These are phyloP conservation scores for Agrocybe praecox DNA, from an alignment of 768 basidiomycete species.

Conservation along the genomic window DNA sequence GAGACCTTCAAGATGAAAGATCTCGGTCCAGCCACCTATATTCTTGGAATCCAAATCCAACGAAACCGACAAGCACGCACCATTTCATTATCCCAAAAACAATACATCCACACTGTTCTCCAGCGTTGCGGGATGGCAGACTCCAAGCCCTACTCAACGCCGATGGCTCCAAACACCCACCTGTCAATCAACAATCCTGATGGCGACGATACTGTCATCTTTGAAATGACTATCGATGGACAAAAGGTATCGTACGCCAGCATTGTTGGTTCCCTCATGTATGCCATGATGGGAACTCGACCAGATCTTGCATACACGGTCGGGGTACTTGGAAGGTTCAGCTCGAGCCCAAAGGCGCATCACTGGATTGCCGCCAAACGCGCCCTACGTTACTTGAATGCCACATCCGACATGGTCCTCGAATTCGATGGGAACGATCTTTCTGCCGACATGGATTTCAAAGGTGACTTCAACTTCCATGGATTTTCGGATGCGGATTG, in stretches of 20 bases:
- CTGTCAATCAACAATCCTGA: slow-evolving; percentile 16
- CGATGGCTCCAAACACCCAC: slow-evolving; percentile 7
- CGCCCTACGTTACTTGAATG: slow-evolving; percentile 12
- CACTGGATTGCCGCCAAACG: slow-evolving; percentile 18
- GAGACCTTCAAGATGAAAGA: slow-evolving; percentile 24
- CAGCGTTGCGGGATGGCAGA: slow-evolving; percentile 4
- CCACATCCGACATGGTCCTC: slow-evolving; percentile 6
- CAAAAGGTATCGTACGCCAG: slow-evolving; percentile 10
- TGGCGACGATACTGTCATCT: slow-evolving; percentile 1
- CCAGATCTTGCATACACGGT: slow-evolving; percentile 23
- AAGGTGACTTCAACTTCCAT: slow-evolving; percentile 7
- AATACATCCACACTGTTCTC: background rate
- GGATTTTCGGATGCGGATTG: slow-evolving; percentile 16
- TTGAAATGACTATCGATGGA: slow-evolving; percentile 12
- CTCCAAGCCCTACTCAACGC: slow-evolving; percentile 11
- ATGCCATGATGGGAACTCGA: slow-evolving; percentile 18
- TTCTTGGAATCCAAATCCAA: slow-evolving; percentile 24
- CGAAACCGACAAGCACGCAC: slow-evolving; percentile 4
- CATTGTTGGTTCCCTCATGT: slow-evolving; percentile 25
- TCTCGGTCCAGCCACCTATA: slow-evolving; percentile 22
- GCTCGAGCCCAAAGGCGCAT: slow-evolving; percentile 10
- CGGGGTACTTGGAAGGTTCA: background rate
- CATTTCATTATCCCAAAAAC: slow-evolving; percentile 1
- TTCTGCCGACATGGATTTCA: slow-evolving; percentile 7
- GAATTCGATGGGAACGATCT: slow-evolving; percentile 9